phyloP scores from a whole-genome alignment of 139 green algal genomes.

The Mychonastes homosphaera region DNA sequence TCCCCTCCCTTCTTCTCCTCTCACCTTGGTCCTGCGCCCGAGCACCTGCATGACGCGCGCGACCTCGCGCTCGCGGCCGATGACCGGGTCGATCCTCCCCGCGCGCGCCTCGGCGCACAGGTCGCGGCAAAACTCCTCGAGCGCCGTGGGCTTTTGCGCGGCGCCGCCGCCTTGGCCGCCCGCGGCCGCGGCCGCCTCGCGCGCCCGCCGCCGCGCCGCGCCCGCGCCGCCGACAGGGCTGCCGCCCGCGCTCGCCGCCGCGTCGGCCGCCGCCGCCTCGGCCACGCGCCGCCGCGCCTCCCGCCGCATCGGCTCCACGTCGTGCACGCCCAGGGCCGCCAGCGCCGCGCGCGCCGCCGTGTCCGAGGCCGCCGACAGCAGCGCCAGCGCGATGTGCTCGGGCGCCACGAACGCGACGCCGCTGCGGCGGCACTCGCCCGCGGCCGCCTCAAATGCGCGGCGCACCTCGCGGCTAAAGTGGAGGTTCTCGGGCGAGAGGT shows the following conservation, averaged over 20 bases:
- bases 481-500: constrained; percentile 34
- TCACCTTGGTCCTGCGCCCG: constrained; percentile 56
- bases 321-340: too few species aligned
- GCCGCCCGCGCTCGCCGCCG: too few species aligned
- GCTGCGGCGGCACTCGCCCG: constrained; percentile 61
- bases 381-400: constrained; percentile 80
- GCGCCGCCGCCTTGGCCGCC: too few species aligned
- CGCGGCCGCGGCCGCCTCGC: too few species aligned
- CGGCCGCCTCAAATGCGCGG: constrained; percentile 67
- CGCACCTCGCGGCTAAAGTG: constrained; percentile 67
- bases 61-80: constrained; percentile 83
- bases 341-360: too few species aligned
- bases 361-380: too few species aligned
- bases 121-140: constrained; percentile 85
- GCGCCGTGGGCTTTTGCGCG: constrained; percentile 36
- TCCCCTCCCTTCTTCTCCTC: too few species aligned
- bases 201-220: too few species aligned
- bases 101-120: constrained; percentile 59
- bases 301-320: too few species aligned
- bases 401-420: constrained; percentile 78
- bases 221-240: too few species aligned
- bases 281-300: too few species aligned
- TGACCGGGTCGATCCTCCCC: constrained; percentile 82
- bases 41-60: constrained; percentile 84
- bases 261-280: too few species aligned